Percentiles rank a stretch among this genome's conserved stretches.
These are phyloP conservation scores for Spergularia bocconei DNA, from an alignment of 148 eudicot species.

Conservation along the genomic window DNA sequence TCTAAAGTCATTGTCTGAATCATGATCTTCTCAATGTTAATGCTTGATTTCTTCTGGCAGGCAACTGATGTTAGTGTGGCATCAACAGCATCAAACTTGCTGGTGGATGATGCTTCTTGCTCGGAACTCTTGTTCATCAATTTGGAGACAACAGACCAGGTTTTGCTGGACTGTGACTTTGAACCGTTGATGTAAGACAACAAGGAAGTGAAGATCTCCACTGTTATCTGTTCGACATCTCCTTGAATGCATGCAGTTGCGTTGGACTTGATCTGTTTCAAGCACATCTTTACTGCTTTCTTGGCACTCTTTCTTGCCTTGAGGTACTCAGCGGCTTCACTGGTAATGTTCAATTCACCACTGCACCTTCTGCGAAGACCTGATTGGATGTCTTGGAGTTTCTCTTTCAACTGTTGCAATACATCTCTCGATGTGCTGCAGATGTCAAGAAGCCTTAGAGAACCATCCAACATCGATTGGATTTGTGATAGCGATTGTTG, in stretches of 20 bases:
- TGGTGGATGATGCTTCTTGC: slow-evolving; percentile 2
- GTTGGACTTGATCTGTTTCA: slow-evolving; percentile 24
- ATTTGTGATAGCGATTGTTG: slow-evolving; percentile 2
- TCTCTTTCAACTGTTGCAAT: slow-evolving; percentile 26
- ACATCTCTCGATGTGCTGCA: slow-evolving; percentile 30
- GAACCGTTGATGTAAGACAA: slow-evolving; percentile 16
- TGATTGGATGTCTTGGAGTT: slow-evolving; percentile 30
- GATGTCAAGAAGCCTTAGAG: slow-evolving; percentile 36
- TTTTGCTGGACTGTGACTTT: background rate
- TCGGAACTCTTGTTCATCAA: slow-evolving; percentile 13
- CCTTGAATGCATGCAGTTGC: slow-evolving; percentile 1
- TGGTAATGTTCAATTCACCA: slow-evolving; percentile 13
- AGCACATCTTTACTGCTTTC: slow-evolving; percentile 22
- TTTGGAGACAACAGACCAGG: slow-evolving; percentile 17
- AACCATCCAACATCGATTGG: slow-evolving; percentile 22
- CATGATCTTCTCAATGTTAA: background rate
- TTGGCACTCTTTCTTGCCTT: slow-evolving; percentile 24
- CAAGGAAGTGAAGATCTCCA: slow-evolving; percentile 24
- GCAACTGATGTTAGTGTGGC: slow-evolving; percentile 4
- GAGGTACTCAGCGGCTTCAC: slow-evolving; percentile 15
- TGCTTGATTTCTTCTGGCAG: background rate
- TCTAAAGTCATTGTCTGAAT: slow-evolving; percentile 12
- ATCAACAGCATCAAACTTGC: slow-evolving; percentile 23
- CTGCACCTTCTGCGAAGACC: slow-evolving; percentile 27
- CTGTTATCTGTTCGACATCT: slow-evolving; percentile 25